Conservation (phyloP, 768 basidiomycete genomes). For the Collybiopsis confluens region DNA sequence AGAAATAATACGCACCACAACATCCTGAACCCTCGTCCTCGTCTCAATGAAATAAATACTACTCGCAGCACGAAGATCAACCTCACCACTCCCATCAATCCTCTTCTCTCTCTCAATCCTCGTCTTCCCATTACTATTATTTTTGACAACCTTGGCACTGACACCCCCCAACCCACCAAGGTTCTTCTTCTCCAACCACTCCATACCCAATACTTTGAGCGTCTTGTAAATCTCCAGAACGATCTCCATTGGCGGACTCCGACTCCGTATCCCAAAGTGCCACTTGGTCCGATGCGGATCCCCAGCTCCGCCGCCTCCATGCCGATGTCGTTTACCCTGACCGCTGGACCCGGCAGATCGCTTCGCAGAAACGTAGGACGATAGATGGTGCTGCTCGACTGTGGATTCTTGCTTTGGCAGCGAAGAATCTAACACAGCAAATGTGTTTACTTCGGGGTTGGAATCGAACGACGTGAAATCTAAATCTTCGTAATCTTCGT, state of each 20-base stretch:
- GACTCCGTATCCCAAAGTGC: constrained; percentile 97
- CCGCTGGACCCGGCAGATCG: constrained; percentile 30
- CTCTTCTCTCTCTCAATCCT: constrained; percentile 61
- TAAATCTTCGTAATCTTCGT: constrained; percentile 29
- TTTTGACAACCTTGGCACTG: constrained; percentile 24
- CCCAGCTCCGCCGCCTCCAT: too few species aligned
- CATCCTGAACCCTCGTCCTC: constrained; percentile 81
- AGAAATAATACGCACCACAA: constrained; percentile 65
- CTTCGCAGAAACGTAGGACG: constrained; percentile 60
- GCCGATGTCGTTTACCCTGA: constrained; percentile 11
- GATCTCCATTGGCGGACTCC: constrained; percentile 96
- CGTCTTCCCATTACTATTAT: constrained; percentile 24
- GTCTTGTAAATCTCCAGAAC: constrained; percentile 98
- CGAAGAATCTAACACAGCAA: constrained; percentile 87
- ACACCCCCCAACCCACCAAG: constrained; percentile 68
- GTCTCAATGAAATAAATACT: constrained; percentile 94
- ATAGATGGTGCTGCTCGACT: constrained; percentile 60
- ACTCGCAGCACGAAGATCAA: constrained; percentile 66
- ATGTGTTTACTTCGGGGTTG: constrained; percentile 52
- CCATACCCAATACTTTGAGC: constrained; percentile 85
- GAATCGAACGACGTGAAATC: constrained; percentile 19
- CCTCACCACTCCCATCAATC: constrained; percentile 51
- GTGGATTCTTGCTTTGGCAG: constrained; percentile 22
- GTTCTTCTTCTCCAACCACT: constrained; percentile 92
- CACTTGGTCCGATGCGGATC: constrained; percentile 79